phyloP scores from a whole-genome alignment of 495 filamentous ascomycete genomes.

The Penicillium paradoxum region DNA sequence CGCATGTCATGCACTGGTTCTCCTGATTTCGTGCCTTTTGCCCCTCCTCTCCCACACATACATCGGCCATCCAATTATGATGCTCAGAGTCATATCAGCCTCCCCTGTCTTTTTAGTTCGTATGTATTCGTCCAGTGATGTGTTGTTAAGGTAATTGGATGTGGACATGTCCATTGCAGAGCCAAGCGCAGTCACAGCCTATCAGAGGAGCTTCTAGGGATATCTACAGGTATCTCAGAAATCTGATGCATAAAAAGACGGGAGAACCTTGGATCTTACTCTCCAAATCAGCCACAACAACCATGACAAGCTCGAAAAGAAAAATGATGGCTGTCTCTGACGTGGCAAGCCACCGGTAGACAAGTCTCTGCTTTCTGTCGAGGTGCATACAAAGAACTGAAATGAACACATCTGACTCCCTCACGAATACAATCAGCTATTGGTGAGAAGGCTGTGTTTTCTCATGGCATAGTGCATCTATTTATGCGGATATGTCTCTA shows the following conservation, averaged over 20 bases:
- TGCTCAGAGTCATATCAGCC: slow-evolving; percentile 5
- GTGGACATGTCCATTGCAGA: slow-evolving; percentile 7
- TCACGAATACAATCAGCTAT: not conserved
- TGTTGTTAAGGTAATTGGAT: slow-evolving; percentile 7
- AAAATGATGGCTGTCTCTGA: slow-evolving; percentile 22
- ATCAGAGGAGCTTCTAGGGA: slow-evolving; percentile 17
- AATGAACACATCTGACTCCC: slow-evolving; percentile 11
- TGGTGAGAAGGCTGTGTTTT: slow-evolving; percentile 9
- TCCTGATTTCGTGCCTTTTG: not conserved
- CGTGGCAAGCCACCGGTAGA: slow-evolving; percentile 22
- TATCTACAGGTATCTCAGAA: not conserved
- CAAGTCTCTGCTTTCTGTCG: slow-evolving; percentile 6
- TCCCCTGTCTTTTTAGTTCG: slow-evolving; percentile 6
- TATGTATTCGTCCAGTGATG: slow-evolving; percentile 8
- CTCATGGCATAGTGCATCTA: not conserved
- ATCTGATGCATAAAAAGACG: slow-evolving; percentile 22
- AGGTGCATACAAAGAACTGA: slow-evolving; percentile 6
- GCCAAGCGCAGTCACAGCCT: slow-evolving; percentile 11
- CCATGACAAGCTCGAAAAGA: slow-evolving; percentile 1
- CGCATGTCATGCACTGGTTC: not conserved
- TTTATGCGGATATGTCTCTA: slow-evolving; percentile 2
- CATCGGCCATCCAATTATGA: slow-evolving; percentile 13
- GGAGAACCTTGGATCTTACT: slow-evolving; percentile 6
- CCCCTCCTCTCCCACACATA: slow-evolving; percentile 11
- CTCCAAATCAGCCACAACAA: slow-evolving; percentile 13